Evolutionary conservation across 2,329 filamentous ascomycete genomes (phyloP), one percentile per base, ranked within the genome.

Genomic region (Coniochaeta prunicola): DNA sequence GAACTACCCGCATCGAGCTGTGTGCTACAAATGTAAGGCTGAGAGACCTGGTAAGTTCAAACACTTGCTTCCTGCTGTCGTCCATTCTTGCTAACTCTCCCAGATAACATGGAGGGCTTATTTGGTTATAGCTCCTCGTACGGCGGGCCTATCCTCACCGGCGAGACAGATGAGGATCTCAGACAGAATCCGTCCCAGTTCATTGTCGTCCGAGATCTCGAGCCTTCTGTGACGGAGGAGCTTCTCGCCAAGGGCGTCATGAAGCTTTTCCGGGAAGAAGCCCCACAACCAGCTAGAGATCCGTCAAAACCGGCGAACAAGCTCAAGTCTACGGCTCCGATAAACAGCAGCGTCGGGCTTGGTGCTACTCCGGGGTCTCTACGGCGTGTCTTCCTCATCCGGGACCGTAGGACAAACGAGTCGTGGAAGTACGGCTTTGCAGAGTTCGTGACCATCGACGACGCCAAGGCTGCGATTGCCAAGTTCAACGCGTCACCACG

Each of bases 361-460:
- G 90, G 90, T 40, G 90, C 91, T 4, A 83, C 81, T 59, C 85
- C 87, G 33, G 86, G 87, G 21, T 91, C 89, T n/a, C 75, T 96
- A 9, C 84, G 88, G 61, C 85, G 91, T 57, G 85, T 94, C 1
- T 83, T 94, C 61, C 75, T 96, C 28, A 86, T 94, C 66, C 84
- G 91, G 58, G 89, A 93, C 68, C 81, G 86, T 50, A 80, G 78
- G 61, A 88, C 80, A 4, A 82, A 90, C 58, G 86, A 90, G 61
- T 91, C 87, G 57, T 90, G 89, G 80, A 84, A 87, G 64, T 96
- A 91, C 66, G 91, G 90, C 0, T 96, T 96, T 71, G 91, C 87
- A 1, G 91, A 96, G 70, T 96, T 92, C 69, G 87, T 84, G 65
- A 88, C 84, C 0, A 77, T 91, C 19, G 85, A 89, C 69, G 90